Evolutionary conservation across 2,329 filamentous ascomycete species (phyloP), one percentile per base, ranked within the genome.

Genomic region (Fusarium redolens): DNA sequence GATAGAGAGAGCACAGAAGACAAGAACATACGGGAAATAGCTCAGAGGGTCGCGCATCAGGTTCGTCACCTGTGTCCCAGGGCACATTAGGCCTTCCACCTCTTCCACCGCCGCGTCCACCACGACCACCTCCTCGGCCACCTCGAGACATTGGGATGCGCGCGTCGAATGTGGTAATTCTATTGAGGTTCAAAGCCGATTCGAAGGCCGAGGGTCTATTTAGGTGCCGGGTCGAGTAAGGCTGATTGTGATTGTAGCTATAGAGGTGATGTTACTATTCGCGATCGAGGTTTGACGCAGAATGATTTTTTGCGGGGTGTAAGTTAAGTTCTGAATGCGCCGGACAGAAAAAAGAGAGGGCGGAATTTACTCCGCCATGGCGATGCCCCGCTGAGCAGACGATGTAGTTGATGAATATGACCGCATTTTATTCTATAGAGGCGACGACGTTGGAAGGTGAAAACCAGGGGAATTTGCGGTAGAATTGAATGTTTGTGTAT

Each of bases 21-120:
- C 12, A 30, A 6, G 30, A 51, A 75, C 85, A 67, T 79, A 89
- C 88, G 0, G 89, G 88, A 68, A 90, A 90, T 14, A 88, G 85
- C 72, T 90, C 88, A n/a, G 87, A 87, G 11, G 89, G 89, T 37
- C 86, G 83, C 57, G 85, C 85, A 77, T 89, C 87, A 13, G 87
- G 85, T 71, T 90, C 88, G 71, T 89, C 87, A 44, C 85, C 82
- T 22, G 81, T 83, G 48, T 85, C 85, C 86, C 88, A 90, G 0
- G 88, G 85, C 61, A 88, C 83, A 33, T 84, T 83, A 15, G 84
- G 85, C 22, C 84, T 79, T 51, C 85, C 83, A 48, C 82, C 83
- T 57, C 85, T 78, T n/a, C 83, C 82, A 51, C 86, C 85, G 60
- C 86, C 85, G 65, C 85, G 83, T 44, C 83, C 85, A 54, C 86